phyloP scores from a whole-genome alignment of 306 rosid genomes.

The Rosa chinensis region DNA sequence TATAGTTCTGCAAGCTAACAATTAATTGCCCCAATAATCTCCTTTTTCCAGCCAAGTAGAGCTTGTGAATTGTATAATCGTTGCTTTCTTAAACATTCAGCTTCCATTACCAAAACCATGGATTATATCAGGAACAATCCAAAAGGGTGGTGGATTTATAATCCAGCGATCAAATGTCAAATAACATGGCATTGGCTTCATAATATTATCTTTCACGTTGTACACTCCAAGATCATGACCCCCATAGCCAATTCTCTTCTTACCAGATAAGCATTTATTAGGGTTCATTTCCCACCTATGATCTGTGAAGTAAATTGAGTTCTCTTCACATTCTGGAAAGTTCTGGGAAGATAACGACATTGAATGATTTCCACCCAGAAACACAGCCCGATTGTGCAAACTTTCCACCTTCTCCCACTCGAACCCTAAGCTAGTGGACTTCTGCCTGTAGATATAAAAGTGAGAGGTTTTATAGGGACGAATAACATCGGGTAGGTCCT shows the following conservation, averaged over 20 bases:
- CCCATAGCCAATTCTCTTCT: not conserved
- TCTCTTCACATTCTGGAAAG: constrained; percentile 5
- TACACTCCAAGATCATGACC: constrained; percentile 13
- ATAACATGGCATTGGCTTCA: not conserved
- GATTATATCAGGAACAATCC: not conserved
- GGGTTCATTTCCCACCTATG: not conserved
- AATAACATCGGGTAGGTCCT: not conserved
- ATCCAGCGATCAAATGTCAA: not conserved
- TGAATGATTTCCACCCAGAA: constrained; percentile 12
- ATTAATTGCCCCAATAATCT: too few relatives aligned
- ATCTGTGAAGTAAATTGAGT: constrained; percentile 21
- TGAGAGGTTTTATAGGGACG: not conserved
- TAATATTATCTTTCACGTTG: not conserved
- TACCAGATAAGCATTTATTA: not conserved
- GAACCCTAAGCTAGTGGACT: not conserved
- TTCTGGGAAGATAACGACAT: not conserved
- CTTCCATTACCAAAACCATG: too few relatives aligned
- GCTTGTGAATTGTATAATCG: too few relatives aligned
- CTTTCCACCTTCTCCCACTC: not conserved
- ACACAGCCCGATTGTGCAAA: not conserved
- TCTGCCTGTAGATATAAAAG: not conserved
- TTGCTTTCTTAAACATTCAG: too few relatives aligned
- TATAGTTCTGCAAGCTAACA: too few relatives aligned
- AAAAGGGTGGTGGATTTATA: not conserved
- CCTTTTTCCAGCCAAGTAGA: too few relatives aligned